Base-by-base conservation (phyloP, 1,284 basidiomycete genomes). In the Fereydounia khargensis region DNA sequence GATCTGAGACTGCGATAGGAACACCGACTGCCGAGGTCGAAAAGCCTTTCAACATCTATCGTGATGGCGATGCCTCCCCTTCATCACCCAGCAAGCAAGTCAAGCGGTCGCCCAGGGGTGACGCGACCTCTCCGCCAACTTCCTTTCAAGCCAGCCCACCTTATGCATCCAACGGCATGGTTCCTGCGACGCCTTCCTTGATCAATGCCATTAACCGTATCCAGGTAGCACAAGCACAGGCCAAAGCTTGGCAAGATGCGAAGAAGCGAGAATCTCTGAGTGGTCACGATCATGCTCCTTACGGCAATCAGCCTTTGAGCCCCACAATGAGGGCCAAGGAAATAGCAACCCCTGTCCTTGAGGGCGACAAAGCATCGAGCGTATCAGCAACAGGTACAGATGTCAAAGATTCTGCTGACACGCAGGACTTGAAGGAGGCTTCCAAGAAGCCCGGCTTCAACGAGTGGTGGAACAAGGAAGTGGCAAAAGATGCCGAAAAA, bases 201-300 rank as follows among this genome's bases (percentile, higher is more conserved):
- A 47, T 70, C 20, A 70, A 70, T 25, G 68, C 68, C 10, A 68
- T 70, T 33, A 53, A 52, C 6, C 50, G 68, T 3, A 70, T 70
- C 17, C 68, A 70, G 42, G 43, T 42, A 3, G 68, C 68, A 19
- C 68, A 70, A 42, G 62, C 55, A 18, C 62, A 68, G 40, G 66
- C 68, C 17, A 35, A 21, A 32, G 52, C 33, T 42, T 57, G 53
- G 53, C 49, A 57, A 31, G 42, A 39, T 13, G 35, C 42, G n/a
- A 42, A 52, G 28, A 27, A 14, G 8, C 24, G 7, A 7, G 24
- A 7, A 7, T 8, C 24, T 14, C 8, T 14, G 24, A 14, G 8
- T 7, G 24, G 24, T 8, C 14, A 16, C 6, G 13, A 30, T 16
- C 14, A 11, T 5, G 28, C 28, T 6, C 28, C 6, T 4, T 30